phyloP scores from a whole-genome alignment of 2,329 filamentous ascomycete species.

The Ceratocystis alfenasii region DNA sequence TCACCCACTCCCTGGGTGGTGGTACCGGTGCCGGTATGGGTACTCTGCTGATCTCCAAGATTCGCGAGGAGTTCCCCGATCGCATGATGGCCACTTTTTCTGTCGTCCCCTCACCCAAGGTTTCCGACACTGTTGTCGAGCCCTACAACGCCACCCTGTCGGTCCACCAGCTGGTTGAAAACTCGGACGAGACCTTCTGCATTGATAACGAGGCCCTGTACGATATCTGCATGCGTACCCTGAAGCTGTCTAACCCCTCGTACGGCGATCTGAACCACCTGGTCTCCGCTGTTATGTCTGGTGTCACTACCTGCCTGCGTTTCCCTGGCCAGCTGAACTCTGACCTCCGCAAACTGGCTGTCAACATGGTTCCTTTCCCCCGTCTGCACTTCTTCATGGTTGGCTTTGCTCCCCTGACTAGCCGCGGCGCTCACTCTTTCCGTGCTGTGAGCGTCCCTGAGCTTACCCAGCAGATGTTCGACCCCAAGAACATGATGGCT shows the following conservation, averaged over 20 bases:
- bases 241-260: constrained; percentile 96
- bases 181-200: constrained; percentile 99
- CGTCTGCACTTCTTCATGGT: constrained; percentile 99
- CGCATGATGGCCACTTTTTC: constrained; percentile 99
- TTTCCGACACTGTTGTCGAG: constrained; percentile 98
- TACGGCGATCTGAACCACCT: constrained; percentile 99
- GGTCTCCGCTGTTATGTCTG: constrained; percentile 98
- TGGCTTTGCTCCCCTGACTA: constrained; percentile 96
- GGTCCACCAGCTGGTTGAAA: constrained; percentile 97
- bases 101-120: constrained; percentile 96
- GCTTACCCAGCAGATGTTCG: constrained; percentile 99
- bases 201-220: constrained; percentile 99
- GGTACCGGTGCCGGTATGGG: constrained; percentile 99
- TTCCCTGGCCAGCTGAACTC: constrained; percentile 99
- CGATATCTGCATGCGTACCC: constrained; percentile 99
- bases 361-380: constrained; percentile 99
- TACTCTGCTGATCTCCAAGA: constrained; percentile 99
- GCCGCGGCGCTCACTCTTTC: constrained; percentile 75
- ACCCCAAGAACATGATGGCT: constrained; percentile 99
- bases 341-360: constrained; percentile 96
- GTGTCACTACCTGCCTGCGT: constrained; percentile 94
- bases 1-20: constrained; percentile 99
- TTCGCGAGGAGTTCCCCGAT: constrained; percentile 99
- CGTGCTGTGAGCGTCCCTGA: constrained; percentile 94
- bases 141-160: constrained; percentile 99